phyloP scores from a whole-genome alignment of 345 rosid species.

The Gossypium rotundifolium region DNA sequence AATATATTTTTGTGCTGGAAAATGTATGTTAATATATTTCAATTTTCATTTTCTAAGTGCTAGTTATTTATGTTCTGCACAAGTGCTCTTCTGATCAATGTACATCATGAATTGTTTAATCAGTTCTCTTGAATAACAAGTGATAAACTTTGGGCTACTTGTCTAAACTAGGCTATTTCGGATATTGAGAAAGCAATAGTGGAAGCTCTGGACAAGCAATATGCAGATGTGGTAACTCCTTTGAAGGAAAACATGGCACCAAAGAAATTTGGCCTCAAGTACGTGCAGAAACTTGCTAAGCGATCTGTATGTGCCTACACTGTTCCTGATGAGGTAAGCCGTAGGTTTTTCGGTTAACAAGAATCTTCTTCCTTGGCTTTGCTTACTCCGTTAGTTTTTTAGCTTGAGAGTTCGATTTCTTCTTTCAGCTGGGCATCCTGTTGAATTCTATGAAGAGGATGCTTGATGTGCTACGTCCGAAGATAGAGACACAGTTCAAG shows the following conservation, averaged over 20 bases:
- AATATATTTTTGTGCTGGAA: slow-evolving; percentile 82
- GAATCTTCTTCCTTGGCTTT: not conserved
- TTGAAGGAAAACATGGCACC: slow-evolving; percentile 87
- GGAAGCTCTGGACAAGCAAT: slow-evolving; percentile 94
- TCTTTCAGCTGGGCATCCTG: slow-evolving; percentile 70
- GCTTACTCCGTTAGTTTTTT: slow-evolving; percentile 18
- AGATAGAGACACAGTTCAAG: slow-evolving; percentile 72
- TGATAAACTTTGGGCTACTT: slow-evolving; percentile 7
- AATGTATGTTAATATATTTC: slow-evolving; percentile 45
- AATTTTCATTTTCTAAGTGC: not conserved
- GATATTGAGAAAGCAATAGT: slow-evolving; percentile 91
- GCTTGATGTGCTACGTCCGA: slow-evolving; percentile 81
- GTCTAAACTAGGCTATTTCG: slow-evolving; percentile 62
- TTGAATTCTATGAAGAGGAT: slow-evolving; percentile 94
- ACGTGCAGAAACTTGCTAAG: slow-evolving; percentile 82
- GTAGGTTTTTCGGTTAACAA: not conserved
- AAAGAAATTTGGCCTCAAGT: slow-evolving; percentile 84
- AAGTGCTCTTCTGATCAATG: not conserved
- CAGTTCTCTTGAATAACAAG: not conserved
- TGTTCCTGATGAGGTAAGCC: slow-evolving; percentile 82
- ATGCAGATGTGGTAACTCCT: slow-evolving; percentile 83
- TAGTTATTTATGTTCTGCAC: not conserved
- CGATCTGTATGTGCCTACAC: slow-evolving; percentile 66
- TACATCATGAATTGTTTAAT: not conserved
- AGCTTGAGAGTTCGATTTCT: slow-evolving; percentile 13